These are phyloP conservation scores for Nakazawaea holstii DNA, from an alignment of 805 yeast species.

Conservation along the genomic window DNA sequence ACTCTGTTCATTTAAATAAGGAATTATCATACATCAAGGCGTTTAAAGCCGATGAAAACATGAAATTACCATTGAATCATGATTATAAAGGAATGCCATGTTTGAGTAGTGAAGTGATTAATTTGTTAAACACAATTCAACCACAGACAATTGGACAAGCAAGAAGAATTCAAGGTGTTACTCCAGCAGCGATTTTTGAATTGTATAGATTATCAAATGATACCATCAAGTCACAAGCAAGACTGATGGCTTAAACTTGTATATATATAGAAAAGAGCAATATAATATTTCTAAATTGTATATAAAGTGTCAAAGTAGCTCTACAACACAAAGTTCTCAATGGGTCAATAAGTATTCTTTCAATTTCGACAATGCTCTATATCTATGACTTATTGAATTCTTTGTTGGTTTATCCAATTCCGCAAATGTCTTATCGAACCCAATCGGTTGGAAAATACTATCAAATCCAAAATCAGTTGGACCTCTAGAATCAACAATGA, in stretches of 20 bases:
- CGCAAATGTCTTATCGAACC: slow-evolving; percentile 73
- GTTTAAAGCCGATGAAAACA: slow-evolving; percentile 75
- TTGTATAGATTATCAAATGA: slow-evolving; percentile 49
- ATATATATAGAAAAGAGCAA: background rate
- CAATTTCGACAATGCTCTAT: slow-evolving; percentile 71
- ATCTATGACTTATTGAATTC: slow-evolving; percentile 84
- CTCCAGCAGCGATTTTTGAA: slow-evolving; percentile 88
- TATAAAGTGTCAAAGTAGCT: background rate
- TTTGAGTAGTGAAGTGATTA: slow-evolving; percentile 72
- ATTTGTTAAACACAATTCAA: slow-evolving; percentile 61
- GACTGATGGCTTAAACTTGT: background rate
- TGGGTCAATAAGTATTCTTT: slow-evolving; percentile 41
- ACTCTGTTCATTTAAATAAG: slow-evolving; percentile 71
- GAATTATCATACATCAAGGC: slow-evolving; percentile 71
- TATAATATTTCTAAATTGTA: too few species aligned
- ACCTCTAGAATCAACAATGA: slow-evolving; percentile 74
- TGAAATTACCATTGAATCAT: slow-evolving; percentile 62
- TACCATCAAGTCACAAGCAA: background rate
- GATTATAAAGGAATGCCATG: slow-evolving; percentile 57
- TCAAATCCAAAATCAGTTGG: slow-evolving; percentile 92
- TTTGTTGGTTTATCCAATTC: slow-evolving; percentile 77
- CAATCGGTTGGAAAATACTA: slow-evolving; percentile 80
- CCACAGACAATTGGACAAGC: slow-evolving; percentile 96
- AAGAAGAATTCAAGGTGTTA: slow-evolving; percentile 87
- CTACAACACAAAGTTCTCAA: background rate